Evolutionary conservation across 345 rosid species (phyloP).

Genomic region (Moricandia moricandioides): DNA sequence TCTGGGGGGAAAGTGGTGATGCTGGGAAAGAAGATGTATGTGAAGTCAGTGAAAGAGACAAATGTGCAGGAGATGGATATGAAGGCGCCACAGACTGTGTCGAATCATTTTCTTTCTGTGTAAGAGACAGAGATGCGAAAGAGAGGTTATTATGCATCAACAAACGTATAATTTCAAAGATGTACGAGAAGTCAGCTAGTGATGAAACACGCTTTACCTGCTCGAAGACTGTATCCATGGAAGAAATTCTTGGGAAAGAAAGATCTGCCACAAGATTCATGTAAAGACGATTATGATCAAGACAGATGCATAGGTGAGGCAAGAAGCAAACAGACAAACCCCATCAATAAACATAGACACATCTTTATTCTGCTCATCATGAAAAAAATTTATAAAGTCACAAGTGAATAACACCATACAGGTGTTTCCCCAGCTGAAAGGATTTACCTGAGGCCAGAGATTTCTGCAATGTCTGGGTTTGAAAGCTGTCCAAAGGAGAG

Average conservation of each 20-base stretch:
- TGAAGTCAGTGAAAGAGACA: conserved; percentile 61
- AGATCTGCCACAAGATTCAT: conserved; percentile 53
- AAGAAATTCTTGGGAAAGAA: conserved; percentile 58
- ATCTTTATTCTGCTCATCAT: too few species aligned
- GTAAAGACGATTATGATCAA: conserved; percentile 5
- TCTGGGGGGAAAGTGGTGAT: conserved; percentile 57
- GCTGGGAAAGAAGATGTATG: conserved; percentile 52
- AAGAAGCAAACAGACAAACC: conserved; percentile 9
- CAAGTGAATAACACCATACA: neutral
- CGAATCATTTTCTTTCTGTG: conserved; percentile 46
- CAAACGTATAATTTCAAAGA: neutral
- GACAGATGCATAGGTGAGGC: neutral
- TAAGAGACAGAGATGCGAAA: neutral
- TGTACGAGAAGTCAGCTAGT: conserved; percentile 1
- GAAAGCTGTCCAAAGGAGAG: conserved; percentile 57
- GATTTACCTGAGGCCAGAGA: conserved; percentile 78
- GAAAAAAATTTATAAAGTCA: neutral
- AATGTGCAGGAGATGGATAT: conserved; percentile 51
- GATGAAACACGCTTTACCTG: conserved; percentile 51
- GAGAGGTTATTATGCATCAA: conserved; percentile 1
- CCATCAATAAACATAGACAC: neutral
- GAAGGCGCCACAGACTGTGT: conserved; percentile 29
- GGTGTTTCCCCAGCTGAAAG: neutral
- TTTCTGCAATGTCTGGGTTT: conserved; percentile 55
- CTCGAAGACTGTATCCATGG: conserved; percentile 55